Conservation (phyloP, 495 filamentous ascomycete species). For the Hypoxylon fragiforme region DNA sequence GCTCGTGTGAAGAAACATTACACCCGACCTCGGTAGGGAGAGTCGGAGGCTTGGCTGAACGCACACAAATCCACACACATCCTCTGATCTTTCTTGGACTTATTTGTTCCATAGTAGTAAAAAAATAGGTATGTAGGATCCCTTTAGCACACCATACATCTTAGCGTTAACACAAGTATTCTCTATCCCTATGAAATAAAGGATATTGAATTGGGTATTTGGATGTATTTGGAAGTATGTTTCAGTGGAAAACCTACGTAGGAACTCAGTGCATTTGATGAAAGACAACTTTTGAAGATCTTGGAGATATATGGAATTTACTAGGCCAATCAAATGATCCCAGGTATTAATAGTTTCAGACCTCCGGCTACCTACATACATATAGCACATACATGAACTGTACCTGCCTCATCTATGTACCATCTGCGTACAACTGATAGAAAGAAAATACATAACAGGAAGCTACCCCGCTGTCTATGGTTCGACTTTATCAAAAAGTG, state of each 20-base stretch:
- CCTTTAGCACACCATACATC: conserved; percentile 18
- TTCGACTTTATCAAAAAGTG: conserved; percentile 1
- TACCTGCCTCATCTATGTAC: conserved; percentile 1
- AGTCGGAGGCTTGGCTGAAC: conserved; percentile 20
- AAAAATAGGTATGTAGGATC: not conserved
- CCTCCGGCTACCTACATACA: too few species aligned
- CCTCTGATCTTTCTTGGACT: conserved; percentile 4
- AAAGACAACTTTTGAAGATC: too few species aligned
- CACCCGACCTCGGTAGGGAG: conserved; percentile 4
- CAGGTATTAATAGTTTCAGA: too few species aligned
- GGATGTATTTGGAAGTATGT: too few species aligned
- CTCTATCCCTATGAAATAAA: too few species aligned
- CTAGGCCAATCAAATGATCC: too few species aligned
- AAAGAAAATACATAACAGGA: not conserved
- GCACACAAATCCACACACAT: conserved; percentile 6
- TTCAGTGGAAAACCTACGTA: too few species aligned
- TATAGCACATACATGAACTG: too few species aligned
- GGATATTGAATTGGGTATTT: too few species aligned
- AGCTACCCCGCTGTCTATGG: conserved; percentile 14
- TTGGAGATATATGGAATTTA: too few species aligned
- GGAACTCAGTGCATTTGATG: too few species aligned
- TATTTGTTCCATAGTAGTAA: not conserved
- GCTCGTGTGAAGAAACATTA: conserved; percentile 5
- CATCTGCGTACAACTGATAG: too few species aligned
- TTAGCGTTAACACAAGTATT: conserved; percentile 16